Evolutionary conservation across 192 early-diverging fungal genomes (phyloP), one percentile per base, ranked within the genome.

Genomic region (Linnemannia exigua): DNA sequence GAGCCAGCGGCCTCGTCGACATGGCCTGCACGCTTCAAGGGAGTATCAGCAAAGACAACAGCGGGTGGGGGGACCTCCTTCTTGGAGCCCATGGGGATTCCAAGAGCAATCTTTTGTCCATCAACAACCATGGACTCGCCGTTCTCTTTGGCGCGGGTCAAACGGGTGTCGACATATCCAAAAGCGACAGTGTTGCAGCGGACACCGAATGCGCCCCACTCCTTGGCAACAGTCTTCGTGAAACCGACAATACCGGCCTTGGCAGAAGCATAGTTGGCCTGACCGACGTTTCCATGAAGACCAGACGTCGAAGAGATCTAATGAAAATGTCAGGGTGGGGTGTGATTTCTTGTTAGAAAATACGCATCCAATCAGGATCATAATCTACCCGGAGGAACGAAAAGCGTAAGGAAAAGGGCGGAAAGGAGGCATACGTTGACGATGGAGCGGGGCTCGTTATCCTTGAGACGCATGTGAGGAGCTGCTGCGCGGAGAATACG

Each of bases 181-280:
- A 92, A 93, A 1, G 92, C 92, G 68, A 93, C 91, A 51, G 92
- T 88, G 88, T 93, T 93, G 83, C 83, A 87, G 28, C 92, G 89
- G 51, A 93, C 92, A 79, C 92, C 92, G 47, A 93, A 91, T n/a
- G 74, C 77, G 47, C 92, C 92, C 92, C 92, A 93, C 82, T 93
- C 92, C 87, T 93, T 92, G 51, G 97, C 97, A 81, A 99, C 91
- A 28, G 96, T 96, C 94, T 96, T 97, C 89, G 95, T 96, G 72
- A 99, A 89, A 41, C 97, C 97, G 84, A 97, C 92, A 79, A 96
- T 91, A 78, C 96, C 97, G 66, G 97, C 96, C 93, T 99, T 99
- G 73, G 97, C 97, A 36, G 97, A 92, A 25, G 94, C 91, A 91
- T 99, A 99, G 92, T 99, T 99, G 76, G 96, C 95, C 90, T 99